Percentiles rank a stretch among this genome's conserved stretches.
phyloP scores from a whole-genome alignment of 768 basidiomycete species.

The Boletus fagicola region DNA sequence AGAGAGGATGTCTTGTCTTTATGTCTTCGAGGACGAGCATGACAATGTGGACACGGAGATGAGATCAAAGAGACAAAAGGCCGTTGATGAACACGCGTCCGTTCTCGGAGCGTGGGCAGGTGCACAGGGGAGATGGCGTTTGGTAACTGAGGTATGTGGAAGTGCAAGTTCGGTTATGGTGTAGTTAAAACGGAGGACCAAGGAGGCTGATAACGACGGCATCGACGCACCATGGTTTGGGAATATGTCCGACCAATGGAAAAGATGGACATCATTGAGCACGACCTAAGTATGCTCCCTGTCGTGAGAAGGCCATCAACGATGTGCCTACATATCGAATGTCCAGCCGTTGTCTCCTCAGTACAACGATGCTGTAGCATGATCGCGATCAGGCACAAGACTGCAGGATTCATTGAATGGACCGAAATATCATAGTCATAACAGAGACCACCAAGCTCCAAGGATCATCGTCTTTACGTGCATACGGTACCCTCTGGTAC shows the following conservation, averaged over 20 bases:
- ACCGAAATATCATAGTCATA: background rate
- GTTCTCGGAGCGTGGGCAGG: background rate
- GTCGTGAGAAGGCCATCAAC: no score
- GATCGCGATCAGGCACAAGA: background rate
- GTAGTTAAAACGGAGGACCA: background rate
- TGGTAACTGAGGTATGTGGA: background rate
- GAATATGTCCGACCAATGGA: background rate
- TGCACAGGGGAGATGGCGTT: background rate
- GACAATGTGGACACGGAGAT: no score
- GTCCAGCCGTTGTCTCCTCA: no score
- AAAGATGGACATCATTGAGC: no score
- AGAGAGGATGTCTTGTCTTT: background rate
- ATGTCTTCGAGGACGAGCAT: no score
- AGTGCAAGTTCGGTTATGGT: background rate
- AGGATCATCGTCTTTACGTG: background rate
- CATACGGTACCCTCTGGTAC: background rate
- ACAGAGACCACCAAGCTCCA: background rate
- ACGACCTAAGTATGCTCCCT: no score
- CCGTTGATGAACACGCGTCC: background rate
- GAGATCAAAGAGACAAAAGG: background rate
- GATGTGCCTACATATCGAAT: no score
- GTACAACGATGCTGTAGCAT: background rate
- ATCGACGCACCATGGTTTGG: background rate
- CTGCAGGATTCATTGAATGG: background rate
- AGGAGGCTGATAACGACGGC: background rate